phyloP scores from a whole-genome alignment of 2,329 filamentous ascomycete species.

The Curvularia hawaiiensis region DNA sequence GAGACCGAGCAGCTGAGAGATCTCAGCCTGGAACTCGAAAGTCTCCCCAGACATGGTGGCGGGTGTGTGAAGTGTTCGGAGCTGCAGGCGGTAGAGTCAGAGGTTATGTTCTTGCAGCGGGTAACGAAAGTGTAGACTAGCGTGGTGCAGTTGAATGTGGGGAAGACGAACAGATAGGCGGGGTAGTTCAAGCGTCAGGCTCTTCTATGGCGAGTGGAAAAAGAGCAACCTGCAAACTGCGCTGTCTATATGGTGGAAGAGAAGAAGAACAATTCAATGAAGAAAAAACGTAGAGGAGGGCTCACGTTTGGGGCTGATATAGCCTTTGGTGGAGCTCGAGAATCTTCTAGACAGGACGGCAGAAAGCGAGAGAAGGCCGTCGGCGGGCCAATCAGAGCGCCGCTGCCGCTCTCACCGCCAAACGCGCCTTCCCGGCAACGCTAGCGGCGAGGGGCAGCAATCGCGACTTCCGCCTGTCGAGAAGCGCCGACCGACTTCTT shows the following conservation, averaged over 20 bases:
- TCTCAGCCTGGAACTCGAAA: conserved; percentile 99
- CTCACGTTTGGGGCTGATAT: conserved; percentile 41
- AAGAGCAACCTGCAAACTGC: conserved; percentile 30
- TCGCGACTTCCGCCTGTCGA: conserved; percentile 11
- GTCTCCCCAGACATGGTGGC: conserved; percentile 83
- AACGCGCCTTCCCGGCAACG: conserved; percentile 25
- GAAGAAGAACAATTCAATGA: conserved; percentile 33
- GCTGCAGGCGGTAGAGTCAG: conserved; percentile 21
- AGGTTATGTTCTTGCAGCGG: conserved; percentile 5
- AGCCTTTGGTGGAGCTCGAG: conserved; percentile 42
- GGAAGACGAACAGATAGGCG: conserved; percentile 26
- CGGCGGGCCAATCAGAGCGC: conserved; percentile 32
- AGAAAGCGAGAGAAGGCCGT: conserved; percentile 40
- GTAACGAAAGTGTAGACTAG: conserved; percentile 5
- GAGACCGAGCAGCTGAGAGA: conserved; percentile 98
- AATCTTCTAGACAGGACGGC: conserved; percentile 46
- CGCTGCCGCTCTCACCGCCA: conserved; percentile 32
- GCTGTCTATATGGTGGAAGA: conserved; percentile 23
- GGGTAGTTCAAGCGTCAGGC: conserved; percentile 25
- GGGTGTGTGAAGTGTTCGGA: conserved; percentile 25
- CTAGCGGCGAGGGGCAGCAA: conserved; percentile 22
- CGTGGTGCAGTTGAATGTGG: conserved; percentile 16
- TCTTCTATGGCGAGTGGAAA: conserved; percentile 26
- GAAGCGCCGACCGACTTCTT: conserved; percentile 4
- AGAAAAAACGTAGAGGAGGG: conserved; percentile 22